A percentile compares a stretch with the other conserved stretches of the same genome.
These are phyloP conservation scores for Puccinia horiana DNA, from an alignment of 1,284 basidiomycete species.

Conservation along the genomic window DNA sequence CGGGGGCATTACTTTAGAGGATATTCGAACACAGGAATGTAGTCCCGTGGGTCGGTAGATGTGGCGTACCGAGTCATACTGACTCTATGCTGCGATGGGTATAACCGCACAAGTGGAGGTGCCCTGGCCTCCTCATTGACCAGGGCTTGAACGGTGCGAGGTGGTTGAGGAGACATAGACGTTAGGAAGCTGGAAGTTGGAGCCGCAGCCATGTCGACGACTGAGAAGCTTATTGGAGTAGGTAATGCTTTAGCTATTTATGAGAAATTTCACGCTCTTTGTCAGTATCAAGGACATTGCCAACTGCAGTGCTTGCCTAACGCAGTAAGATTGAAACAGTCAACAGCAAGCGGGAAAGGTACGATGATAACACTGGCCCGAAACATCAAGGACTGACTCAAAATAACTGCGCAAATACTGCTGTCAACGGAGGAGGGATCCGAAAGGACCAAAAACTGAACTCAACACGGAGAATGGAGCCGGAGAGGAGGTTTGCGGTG, in stretches of 20 bases:
- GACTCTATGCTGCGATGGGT: conserved; percentile 70
- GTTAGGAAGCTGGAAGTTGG: conserved; percentile 26
- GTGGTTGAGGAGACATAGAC: conserved; percentile 42
- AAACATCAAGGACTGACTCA: conserved; percentile 15
- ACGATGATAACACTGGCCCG: neutral
- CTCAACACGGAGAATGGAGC: neutral
- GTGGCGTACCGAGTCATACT: conserved; percentile 81
- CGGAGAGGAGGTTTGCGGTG: neutral
- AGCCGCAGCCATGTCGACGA: conserved; percentile 33
- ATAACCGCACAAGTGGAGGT: conserved; percentile 43
- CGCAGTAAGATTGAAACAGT: conserved; percentile 10
- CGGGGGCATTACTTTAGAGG: conserved; percentile 65
- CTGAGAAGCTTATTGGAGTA: conserved; percentile 12
- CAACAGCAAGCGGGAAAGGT: neutral
- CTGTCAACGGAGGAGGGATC: neutral
- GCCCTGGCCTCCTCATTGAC: conserved; percentile 41
- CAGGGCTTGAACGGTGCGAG: conserved; percentile 44
- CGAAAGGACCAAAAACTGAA: neutral
- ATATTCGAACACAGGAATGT: conserved; percentile 83
- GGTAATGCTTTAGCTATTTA: neutral
- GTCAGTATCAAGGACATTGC: conserved; percentile 3
- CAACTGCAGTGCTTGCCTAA: neutral
- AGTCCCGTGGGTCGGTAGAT: conserved; percentile 79
- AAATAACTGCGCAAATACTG: conserved; percentile 12
- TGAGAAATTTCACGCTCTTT: neutral